Conservation (phyloP, 345 rosid genomes). For the Eucalyptus sideroxylon region DNA sequence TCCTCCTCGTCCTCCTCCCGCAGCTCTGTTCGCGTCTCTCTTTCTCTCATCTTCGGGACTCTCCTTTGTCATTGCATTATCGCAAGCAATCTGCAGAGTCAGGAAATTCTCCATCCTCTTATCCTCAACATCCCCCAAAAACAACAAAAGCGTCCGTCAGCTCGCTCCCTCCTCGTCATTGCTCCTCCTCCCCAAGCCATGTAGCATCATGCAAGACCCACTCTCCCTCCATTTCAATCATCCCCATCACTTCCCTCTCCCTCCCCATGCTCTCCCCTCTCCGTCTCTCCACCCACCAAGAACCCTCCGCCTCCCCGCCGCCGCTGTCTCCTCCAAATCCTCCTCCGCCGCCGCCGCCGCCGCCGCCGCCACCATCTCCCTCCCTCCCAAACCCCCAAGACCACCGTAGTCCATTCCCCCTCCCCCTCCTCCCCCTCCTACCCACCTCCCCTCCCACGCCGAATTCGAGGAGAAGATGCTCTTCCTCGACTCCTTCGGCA, state of each 20-base stretch:
- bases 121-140: not conserved
- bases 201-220: not conserved
- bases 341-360: conserved; percentile 28
- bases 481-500: conserved; percentile 71
- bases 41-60: not conserved
- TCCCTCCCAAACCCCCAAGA: conserved; percentile 27
- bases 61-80: not conserved
- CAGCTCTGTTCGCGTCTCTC: accelerated
- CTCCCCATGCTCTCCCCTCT: not conserved
- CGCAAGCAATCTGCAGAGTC: not conserved
- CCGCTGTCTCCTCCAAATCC: conserved; percentile 28
- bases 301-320: conserved; percentile 9
- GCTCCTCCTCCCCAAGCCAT: not conserved
- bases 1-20: not conserved
- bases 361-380: conserved; percentile 29
- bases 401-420: conserved; percentile 3
- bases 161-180: not conserved
- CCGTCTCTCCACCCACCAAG: conserved; percentile 6
- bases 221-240: not conserved
- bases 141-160: accelerated
- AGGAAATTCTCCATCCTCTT: not conserved
- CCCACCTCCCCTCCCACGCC: conserved; percentile 4
- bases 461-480: conserved; percentile 61
- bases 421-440: not conserved
- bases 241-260: not conserved